Evolutionary conservation across 257 asterid genomes (phyloP).

Genomic region (Solanum arcanum): DNA sequence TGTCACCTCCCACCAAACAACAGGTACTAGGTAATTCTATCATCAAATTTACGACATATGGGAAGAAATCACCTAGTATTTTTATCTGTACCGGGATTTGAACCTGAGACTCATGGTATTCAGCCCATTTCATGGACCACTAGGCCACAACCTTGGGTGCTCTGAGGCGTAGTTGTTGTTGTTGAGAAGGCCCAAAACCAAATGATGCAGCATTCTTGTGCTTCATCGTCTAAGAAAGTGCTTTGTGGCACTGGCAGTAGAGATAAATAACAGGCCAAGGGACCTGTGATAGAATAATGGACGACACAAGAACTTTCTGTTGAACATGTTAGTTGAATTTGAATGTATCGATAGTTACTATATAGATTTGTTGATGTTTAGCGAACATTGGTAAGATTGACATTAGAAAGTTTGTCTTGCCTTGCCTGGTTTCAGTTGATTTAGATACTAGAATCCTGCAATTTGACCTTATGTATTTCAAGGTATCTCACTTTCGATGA

Average conservation of each 20-base stretch:
- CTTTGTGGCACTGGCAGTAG: not conserved
- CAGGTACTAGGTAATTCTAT: too few relatives aligned
- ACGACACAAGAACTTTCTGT: not conserved
- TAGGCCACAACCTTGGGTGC: too few relatives aligned
- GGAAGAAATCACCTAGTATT: too few relatives aligned
- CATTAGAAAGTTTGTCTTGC: not conserved
- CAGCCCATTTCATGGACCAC: too few relatives aligned
- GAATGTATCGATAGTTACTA: not conserved
- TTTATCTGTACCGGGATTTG: too few relatives aligned
- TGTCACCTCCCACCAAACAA: too few relatives aligned
- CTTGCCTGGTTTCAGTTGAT: not conserved
- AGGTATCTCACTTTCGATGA: not conserved
- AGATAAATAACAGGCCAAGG: too few relatives aligned
- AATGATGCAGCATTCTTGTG: not conserved
- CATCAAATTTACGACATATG: too few relatives aligned
- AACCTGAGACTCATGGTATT: too few relatives aligned
- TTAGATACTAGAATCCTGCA: not conserved
- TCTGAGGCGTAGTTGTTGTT: not conserved
- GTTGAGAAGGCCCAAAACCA: not conserved
- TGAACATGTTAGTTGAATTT: not conserved
- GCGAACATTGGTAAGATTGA: not conserved
- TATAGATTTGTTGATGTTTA: not conserved
- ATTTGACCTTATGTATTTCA: not conserved
- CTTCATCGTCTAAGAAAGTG: not conserved
- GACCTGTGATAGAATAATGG: too few relatives aligned